Conservation (phyloP, 257 asterid genomes). For the Perilla frutescens region DNA sequence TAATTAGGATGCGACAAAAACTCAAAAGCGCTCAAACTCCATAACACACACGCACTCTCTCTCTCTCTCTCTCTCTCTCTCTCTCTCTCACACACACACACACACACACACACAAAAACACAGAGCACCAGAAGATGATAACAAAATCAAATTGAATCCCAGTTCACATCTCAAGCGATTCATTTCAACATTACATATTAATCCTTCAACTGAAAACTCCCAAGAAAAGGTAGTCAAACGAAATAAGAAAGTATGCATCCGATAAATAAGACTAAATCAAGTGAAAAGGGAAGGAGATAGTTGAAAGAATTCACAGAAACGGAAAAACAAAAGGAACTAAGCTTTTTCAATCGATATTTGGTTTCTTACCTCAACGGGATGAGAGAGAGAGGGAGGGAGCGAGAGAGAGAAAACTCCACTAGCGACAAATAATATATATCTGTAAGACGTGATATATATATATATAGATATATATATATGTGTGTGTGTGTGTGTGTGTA, state of each 20-base stretch:
- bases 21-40: neutral
- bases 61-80: no score
- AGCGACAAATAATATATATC: neutral
- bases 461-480: no score
- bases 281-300: neutral
- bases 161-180: neutral
- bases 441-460: no score
- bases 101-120: neutral
- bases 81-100: neutral
- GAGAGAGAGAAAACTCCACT: neutral
- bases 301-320: neutral
- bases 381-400: neutral
- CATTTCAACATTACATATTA: neutral
- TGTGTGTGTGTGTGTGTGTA: no score
- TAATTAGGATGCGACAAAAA: neutral
- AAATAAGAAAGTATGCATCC: neutral
- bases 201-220: constrained; percentile 7
- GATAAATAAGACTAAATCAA: neutral
- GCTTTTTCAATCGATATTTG: neutral
- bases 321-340: neutral
- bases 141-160: constrained; percentile 1
- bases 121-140: neutral
- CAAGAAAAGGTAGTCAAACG: neutral
- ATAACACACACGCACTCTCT: neutral
- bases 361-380: constrained; percentile 28